Evolutionary conservation across 768 basidiomycete genomes (phyloP), one percentile per base, ranked within the genome.

Genomic region (Tulasnella sp.): DNA sequence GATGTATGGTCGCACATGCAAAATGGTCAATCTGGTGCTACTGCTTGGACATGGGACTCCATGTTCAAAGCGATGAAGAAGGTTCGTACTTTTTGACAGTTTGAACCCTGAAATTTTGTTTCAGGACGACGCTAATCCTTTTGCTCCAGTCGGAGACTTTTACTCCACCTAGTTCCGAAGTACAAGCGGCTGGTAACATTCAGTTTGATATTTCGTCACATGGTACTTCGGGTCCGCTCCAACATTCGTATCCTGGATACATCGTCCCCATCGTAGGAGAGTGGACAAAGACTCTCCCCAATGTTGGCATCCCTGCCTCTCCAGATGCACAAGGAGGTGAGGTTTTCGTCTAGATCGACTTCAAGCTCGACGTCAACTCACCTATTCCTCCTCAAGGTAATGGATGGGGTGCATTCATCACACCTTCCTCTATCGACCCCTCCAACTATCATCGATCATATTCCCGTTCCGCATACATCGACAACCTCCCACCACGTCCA

Each of bases 371-470:
- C n/a, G n/a, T n/a, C n/a, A n/a, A n/a, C n/a, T n/a, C n/a, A n/a
- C n/a, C n/a, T n/a, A n/a, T n/a, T n/a, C n/a, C n/a, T n/a, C n/a
- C n/a, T n/a, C n/a, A n/a, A n/a, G n/a, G n/a, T n/a, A n/a, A n/a
- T n/a, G n/a, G n/a, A n/a, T n/a, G n/a, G n/a, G n/a, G n/a, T n/a
- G n/a, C n/a, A n/a, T n/a, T n/a, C n/a, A n/a, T n/a, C n/a, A 68
- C 77, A 0, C 70, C 77, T 4, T 72, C 72, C 5, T 68, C 71
- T 5, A 76, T 83, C 60, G 81, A 81, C 63, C 73, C 75, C 1
- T 49, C 66, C 27, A 80, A 79, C 65, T 74, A 72, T 66, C 78
- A 76, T 10, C 72, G 79, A 41, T 77, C 74, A 1, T 80, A 81
- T 63, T 69, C 78, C n/a, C 70, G 74, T 53, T 71, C 77, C 0